Percentiles rank a stretch among this genome's conserved stretches.
These are phyloP conservation scores for Diaporthe humulicola DNA, from an alignment of 2,329 filamentous ascomycete species.

Conservation along the genomic window DNA sequence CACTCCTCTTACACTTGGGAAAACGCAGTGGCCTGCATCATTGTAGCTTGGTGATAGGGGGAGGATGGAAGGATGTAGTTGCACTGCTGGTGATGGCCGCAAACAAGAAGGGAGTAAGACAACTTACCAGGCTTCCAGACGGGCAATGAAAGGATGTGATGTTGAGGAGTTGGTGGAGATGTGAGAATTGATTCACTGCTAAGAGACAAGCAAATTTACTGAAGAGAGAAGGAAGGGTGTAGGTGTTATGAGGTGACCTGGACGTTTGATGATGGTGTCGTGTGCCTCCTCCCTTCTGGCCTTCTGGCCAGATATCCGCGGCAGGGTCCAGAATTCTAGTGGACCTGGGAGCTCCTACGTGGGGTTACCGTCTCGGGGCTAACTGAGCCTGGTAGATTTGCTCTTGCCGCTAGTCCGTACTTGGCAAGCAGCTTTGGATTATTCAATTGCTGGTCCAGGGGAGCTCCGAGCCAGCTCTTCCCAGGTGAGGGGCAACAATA, in stretches of 20 bases:
- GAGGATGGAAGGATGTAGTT: not conserved
- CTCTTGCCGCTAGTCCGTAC: constrained; percentile 20
- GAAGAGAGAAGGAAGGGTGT: constrained; percentile 11
- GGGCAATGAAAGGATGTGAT: not conserved
- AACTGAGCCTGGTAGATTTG: constrained; percentile 31
- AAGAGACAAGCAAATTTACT: constrained; percentile 16
- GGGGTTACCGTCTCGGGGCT: constrained; percentile 24
- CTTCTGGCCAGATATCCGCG: constrained; percentile 39
- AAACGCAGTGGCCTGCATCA: not conserved
- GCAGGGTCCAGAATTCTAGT: constrained; percentile 35
- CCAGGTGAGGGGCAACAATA: constrained; percentile 14
- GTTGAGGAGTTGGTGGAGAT: not conserved
- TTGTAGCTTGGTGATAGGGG: not conserved
- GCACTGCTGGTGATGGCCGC: not conserved
- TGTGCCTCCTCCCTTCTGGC: constrained; percentile 29
- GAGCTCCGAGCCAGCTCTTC: constrained; percentile 9
- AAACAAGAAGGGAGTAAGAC: not conserved
- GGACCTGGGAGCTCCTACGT: constrained; percentile 34
- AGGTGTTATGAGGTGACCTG: constrained; percentile 19
- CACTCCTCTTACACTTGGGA: not conserved
- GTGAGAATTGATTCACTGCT: not conserved
- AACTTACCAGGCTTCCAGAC: constrained; percentile 28
- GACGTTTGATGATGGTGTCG: constrained; percentile 34
- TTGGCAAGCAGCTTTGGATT: constrained; percentile 13
- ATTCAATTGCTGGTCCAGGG: not conserved